Base-by-base conservation (phyloP, 208 protist genomes). In the Naegleria lovaniensis region DNA sequence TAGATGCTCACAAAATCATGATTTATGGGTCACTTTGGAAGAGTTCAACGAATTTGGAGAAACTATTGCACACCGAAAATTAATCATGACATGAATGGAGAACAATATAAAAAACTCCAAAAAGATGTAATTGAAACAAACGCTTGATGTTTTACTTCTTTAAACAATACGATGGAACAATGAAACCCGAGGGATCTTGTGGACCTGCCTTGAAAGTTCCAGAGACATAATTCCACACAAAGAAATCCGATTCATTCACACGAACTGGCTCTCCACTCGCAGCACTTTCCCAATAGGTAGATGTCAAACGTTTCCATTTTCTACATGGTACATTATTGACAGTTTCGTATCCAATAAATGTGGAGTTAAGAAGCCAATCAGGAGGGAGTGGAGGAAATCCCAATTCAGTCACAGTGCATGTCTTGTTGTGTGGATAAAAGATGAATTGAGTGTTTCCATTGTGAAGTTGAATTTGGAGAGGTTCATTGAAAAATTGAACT, bases 31-130 rank as follows among this genome's bases (percentile, higher is more conserved):
- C 67, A 95, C 96, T 36, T 96, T 96, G 89, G 83, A 97, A 51
- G 97, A 98, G 92, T 99, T 97, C 91, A 94, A 98, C 55, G 97
- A 98, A 92, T 88, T 76, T 79, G 97, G 97, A 19, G 94, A 96
- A 36, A 92, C 91, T 33, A 97, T 98, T 87, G 94, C 98, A 29
- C 55, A 67, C 19, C 11, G 55, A 67, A 67, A 67, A 48, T 48
- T 48, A 7, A 48, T 48, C 43, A 48, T 48, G 43, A 48, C 43
- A 48, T 48, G 43, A 48, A 48, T 7, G 43, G 7, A 48, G 7
- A 48, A 48, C 43, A 48, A 7, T 48, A 7, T 1, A 48, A 48
- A 48, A n/a, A n/a, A n/a, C n/a, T n/a, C n/a, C n/a, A n/a, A n/a
- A n/a, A n/a, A n/a, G n/a, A n/a, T n/a, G n/a, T n/a, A n/a, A n/a